Evolutionary conservation across 805 yeast genomes (phyloP), one percentile per base, ranked within the genome.

Genomic region (Jamesozyma lodderae): DNA sequence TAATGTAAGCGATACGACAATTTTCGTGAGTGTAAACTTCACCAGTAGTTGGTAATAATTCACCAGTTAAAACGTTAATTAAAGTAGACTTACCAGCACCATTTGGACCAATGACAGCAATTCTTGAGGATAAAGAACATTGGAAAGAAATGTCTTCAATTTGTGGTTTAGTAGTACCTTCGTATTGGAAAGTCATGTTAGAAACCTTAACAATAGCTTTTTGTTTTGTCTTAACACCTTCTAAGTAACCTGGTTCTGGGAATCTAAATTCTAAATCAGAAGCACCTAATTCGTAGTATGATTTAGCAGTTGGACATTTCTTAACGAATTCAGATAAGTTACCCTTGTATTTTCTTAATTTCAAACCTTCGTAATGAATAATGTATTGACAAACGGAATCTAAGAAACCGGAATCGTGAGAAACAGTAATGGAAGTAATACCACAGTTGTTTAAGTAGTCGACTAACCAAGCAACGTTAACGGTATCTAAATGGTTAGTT

Each of bases 211-310:
- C 97, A 70, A 92, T 92, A 66, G 98, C 98, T 77, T 90, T 90
- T 75, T 90, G 97, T 78, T 92, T 92, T 66, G 98, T 92, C 87
- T 92, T 92, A 63, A 92, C 98, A 85, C 98, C 98, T 79, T 92
- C 97, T 64, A 92, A 80, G 94, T 81, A 90, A 84, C 98, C 98
- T 70, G 98, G 98, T 73, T 84, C 96, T 68, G 98, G 98, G 96
- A 92, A 92, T 56, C 63, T 68, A 81, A 92, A 92, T 72, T 88
- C 95, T 60, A 88, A 70, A 65, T 86, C 96, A 54, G 98, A 90
- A 62, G 96, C 96, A 65, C 95, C 95, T 62, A 92, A 78, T 75
- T 90, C 97, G 76, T 86, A 87, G 82, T 92, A 92, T 57, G 97
- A 81, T 76, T 87, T 83, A 67, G 97, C 98, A 62, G 96, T 77